Percentiles rank a stretch among this genome's conserved stretches.
Evolutionary conservation across 73 alveolate genomes (phyloP).

Genomic region (Uronychia binucleata): DNA sequence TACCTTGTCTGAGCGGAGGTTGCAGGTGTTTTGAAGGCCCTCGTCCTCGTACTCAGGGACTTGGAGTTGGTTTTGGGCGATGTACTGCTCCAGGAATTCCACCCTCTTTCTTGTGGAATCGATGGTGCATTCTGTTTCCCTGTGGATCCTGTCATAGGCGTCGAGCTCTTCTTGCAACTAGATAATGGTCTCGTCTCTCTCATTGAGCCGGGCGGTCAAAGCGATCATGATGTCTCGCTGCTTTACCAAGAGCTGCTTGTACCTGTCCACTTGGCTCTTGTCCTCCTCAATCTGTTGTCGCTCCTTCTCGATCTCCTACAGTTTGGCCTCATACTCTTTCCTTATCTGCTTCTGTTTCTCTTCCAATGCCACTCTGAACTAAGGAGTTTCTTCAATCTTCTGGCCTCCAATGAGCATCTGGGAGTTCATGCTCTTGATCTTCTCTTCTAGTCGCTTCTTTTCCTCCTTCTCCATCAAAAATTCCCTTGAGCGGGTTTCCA

Average conservation of each 20-base stretch:
- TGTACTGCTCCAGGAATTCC: slow-evolving; percentile 60
- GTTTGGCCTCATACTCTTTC: slow-evolving; percentile 84
- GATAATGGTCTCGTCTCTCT: slow-evolving; percentile 98
- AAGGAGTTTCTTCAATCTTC: slow-evolving; percentile 96
- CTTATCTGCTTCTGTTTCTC: slow-evolving; percentile 77
- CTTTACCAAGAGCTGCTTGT: slow-evolving; percentile 95
- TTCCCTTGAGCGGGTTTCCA: slow-evolving; percentile 92
- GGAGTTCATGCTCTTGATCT: slow-evolving; percentile 92
- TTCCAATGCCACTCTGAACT: slow-evolving; percentile 92
- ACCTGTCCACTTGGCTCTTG: slow-evolving; percentile 95
- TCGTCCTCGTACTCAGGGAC: slow-evolving; percentile 58
- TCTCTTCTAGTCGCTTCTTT: slow-evolving; percentile 94
- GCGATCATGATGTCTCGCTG: slow-evolving; percentile 99
- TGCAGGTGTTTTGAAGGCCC: not conserved
- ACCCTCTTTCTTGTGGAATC: slow-evolving; percentile 66
- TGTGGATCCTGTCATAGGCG: slow-evolving; percentile 89
- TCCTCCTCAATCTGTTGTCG: slow-evolving; percentile 92
- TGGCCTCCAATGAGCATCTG: slow-evolving; percentile 96
- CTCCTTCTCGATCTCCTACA: slow-evolving; percentile 94
- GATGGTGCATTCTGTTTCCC: slow-evolving; percentile 73
- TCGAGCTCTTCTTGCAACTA: slow-evolving; percentile 95
- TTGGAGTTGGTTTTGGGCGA: slow-evolving; percentile 53
- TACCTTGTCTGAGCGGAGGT: not conserved
- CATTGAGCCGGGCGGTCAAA: slow-evolving; percentile 96
- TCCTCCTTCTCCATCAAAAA: slow-evolving; percentile 93